A percentile compares a stretch with the other conserved stretches of the same genome.
phyloP scores from a whole-genome alignment of 139 green algal genomes.

The Trebouxia sp. region DNA sequence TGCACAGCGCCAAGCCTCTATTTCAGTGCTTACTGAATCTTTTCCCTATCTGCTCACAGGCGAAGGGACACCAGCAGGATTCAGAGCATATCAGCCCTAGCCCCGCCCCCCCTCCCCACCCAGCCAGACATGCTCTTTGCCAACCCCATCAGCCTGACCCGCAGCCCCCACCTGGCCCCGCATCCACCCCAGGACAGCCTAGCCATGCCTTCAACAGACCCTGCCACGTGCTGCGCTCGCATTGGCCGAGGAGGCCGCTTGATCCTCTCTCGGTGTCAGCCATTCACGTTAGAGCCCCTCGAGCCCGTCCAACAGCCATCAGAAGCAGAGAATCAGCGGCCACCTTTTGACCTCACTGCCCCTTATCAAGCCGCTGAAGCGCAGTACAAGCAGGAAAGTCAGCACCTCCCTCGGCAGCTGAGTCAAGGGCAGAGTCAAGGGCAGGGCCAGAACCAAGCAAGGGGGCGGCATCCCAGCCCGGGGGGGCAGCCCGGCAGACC shows the following conservation, averaged over 20 bases:
- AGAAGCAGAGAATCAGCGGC: neutral
- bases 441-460: too few species aligned
- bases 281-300: slow-evolving; percentile 9
- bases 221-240: slow-evolving; percentile 29
- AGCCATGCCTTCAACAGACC: neutral
- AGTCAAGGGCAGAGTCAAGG: too few species aligned
- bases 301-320: neutral
- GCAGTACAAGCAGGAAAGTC: slow-evolving; percentile 3
- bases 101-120: slow-evolving; percentile 37
- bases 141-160: slow-evolving; percentile 28
- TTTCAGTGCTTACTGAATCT: too few species aligned
- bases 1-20: too few species aligned
- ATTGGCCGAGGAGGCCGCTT: slow-evolving; percentile 60
- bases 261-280: slow-evolving; percentile 28
- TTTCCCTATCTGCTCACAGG: slow-evolving; percentile 3
- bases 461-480: neutral
- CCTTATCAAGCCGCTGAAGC: neutral
- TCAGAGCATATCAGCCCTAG: slow-evolving; percentile 43
- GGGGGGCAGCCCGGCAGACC: neutral
- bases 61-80: slow-evolving; percentile 27
- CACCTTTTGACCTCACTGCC: neutral
- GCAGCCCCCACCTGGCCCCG: neutral
- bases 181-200: neutral
- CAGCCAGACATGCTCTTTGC: slow-evolving; percentile 46
- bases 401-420: neutral